Conservation (phyloP, 768 basidiomycete genomes). For the Fibroporia radiculosa region DNA sequence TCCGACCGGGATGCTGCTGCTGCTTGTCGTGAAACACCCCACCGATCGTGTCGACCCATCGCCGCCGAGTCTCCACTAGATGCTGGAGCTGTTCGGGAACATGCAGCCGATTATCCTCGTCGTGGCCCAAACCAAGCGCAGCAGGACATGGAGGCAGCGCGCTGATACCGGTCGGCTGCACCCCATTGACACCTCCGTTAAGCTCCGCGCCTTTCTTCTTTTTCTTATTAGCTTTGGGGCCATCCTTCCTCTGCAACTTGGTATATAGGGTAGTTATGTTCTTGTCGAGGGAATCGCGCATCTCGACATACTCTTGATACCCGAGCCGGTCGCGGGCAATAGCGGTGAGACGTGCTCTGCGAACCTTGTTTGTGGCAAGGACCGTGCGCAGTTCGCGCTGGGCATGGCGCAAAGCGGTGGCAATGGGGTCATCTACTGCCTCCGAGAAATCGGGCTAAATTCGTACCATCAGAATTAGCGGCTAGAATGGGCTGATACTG, state of each 20-base stretch:
- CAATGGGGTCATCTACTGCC: constrained; percentile 90
- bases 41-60: constrained; percentile 77
- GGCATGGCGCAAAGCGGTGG: constrained; percentile 81
- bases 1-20: constrained; percentile 50
- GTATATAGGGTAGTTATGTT: constrained; percentile 67
- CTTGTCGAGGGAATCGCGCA: constrained; percentile 82
- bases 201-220: constrained; percentile 53
- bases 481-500: constrained; percentile 3
- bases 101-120: constrained; percentile 54
- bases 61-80: constrained; percentile 65
- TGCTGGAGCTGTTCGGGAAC: constrained; percentile 63
- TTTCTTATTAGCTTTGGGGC: constrained; percentile 60
- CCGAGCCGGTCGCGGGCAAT: constrained; percentile 84
- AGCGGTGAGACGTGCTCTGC: constrained; percentile 61
- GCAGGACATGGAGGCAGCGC: constrained; percentile 58
- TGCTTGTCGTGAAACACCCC: constrained; percentile 71
- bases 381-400: constrained; percentile 77
- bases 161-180: constrained; percentile 19
- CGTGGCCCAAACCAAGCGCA: constrained; percentile 59
- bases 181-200: constrained; percentile 23
- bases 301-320: constrained; percentile 85
- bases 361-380: constrained; percentile 74
- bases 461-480: constrained; percentile 10
- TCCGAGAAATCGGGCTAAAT: constrained; percentile 63
- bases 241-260: constrained; percentile 79